Evolutionary conservation across 306 rosid genomes (phyloP).

Genomic region (Vigna reflexopilosa): DNA sequence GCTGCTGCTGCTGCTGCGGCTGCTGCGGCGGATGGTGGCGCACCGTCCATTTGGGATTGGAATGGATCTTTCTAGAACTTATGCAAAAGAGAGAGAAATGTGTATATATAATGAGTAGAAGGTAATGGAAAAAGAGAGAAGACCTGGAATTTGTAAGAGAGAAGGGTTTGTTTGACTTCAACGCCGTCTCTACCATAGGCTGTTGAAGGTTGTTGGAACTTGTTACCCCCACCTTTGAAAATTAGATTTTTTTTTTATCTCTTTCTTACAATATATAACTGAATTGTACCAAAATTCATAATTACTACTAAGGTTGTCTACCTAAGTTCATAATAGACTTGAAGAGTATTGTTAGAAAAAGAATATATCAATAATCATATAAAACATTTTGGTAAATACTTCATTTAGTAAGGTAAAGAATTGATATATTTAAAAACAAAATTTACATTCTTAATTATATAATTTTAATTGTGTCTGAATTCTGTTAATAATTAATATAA

Average conservation of each 20-base stretch:
- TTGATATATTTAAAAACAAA: too few species aligned
- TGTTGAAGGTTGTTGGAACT: slow-evolving; percentile 35
- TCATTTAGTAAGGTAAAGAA: too few species aligned
- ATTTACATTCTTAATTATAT: too few species aligned
- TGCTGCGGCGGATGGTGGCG: slow-evolving; percentile 39
- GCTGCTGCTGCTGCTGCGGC: slow-evolving; percentile 47
- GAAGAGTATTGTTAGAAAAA: too few species aligned
- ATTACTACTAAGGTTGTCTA: too few species aligned
- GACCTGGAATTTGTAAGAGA: background rate
- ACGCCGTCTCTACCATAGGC: background rate
- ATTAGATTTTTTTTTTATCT: background rate
- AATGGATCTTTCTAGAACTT: slow-evolving; percentile 40
- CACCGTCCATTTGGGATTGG: slow-evolving; percentile 55
- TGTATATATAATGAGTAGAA: background rate
- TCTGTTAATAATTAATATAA: too few species aligned
- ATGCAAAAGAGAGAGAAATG: background rate
- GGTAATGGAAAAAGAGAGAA: background rate
- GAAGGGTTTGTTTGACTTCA: slow-evolving; percentile 43
- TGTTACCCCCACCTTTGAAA: background rate
- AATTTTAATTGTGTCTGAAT: too few species aligned
- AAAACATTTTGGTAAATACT: too few species aligned
- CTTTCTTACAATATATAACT: background rate
- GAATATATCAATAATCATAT: too few species aligned
- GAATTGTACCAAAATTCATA: too few species aligned
- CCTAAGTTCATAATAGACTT: too few species aligned